Percentiles rank a stretch among this genome's conserved stretches.
These are phyloP conservation scores for Chiua virens DNA, from an alignment of 768 basidiomycete genomes.

Conservation along the genomic window DNA sequence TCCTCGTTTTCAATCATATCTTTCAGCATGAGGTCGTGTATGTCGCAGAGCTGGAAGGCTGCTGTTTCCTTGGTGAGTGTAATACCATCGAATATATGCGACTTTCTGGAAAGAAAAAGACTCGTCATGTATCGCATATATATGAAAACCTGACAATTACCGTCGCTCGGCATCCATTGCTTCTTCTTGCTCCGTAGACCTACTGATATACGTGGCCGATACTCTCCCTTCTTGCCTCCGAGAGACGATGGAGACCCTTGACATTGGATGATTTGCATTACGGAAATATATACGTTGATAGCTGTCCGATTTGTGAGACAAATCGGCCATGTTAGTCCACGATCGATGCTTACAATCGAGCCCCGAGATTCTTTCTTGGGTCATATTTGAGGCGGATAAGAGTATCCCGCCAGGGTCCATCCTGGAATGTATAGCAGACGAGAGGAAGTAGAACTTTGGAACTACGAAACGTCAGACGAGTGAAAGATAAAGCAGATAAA, in stretches of 20 bases:
- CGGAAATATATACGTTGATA: conserved; percentile 93
- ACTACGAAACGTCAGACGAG: conserved; percentile 39
- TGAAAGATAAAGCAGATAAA: neutral
- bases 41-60: conserved; percentile 93
- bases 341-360: conserved; percentile 64
- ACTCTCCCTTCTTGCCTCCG: conserved; percentile 53
- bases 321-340: neutral
- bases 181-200: conserved; percentile 36
- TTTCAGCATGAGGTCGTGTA: conserved; percentile 80
- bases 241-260: conserved; percentile 71
- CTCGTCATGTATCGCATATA: neutral
- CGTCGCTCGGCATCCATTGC: conserved; percentile 32
- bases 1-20: conserved; percentile 75
- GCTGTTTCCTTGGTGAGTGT: conserved; percentile 81
- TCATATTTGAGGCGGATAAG: conserved; percentile 88
- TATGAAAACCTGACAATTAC: conserved; percentile 15
- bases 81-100: conserved; percentile 89
- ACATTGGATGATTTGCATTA: conserved; percentile 79
- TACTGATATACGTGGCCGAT: conserved; percentile 21
- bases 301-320: conserved; percentile 42
- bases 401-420: conserved; percentile 93
- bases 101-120: conserved; percentile 42
- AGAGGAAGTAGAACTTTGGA: conserved; percentile 80
- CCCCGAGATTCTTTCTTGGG: conserved; percentile 69
- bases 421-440: conserved; percentile 85